These are phyloP conservation scores for Crithidia acanthocephali DNA, from an alignment of 208 protist species.

Conservation along the genomic window DNA sequence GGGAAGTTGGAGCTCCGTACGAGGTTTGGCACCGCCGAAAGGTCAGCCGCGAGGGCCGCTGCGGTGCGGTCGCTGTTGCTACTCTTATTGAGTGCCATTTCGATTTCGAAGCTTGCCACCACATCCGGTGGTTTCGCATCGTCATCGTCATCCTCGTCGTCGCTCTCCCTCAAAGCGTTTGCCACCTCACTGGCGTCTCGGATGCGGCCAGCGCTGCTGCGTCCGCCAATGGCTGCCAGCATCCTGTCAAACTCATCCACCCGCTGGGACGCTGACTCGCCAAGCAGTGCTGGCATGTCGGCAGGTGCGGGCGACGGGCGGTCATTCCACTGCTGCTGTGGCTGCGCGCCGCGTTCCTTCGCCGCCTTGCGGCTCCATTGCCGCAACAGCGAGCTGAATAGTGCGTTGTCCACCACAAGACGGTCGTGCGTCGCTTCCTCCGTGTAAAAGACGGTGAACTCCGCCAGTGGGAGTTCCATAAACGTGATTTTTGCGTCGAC, in stretches of 20 bases:
- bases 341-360: conserved; percentile 5
- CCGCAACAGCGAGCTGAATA: conserved; percentile 54
- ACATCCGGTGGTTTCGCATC: conserved; percentile 32
- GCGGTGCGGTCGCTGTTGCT: conserved; percentile 4
- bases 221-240: not conserved
- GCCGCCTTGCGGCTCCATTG: conserved; percentile 37
- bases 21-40: not conserved
- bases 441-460: conserved; percentile 70
- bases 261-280: conserved; percentile 15
- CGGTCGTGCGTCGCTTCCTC: conserved; percentile 63
- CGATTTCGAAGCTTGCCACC: conserved; percentile 50
- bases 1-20: not conserved
- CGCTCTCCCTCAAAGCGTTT: conserved; percentile 1
- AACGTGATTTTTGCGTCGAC: conserved; percentile 79
- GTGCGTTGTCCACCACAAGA: conserved; percentile 83
- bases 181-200: not conserved
- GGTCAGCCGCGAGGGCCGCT: not conserved
- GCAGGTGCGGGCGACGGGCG: not conserved
- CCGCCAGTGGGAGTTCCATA: conserved; percentile 59
- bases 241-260: not conserved
- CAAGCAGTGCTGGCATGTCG: conserved; percentile 11
- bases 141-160: conserved; percentile 26
- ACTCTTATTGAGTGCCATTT: conserved; percentile 25
- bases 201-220: not conserved
- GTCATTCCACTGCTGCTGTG: not conserved